Base-by-base conservation (phyloP, 2,329 filamentous ascomycete genomes). In the Ramichloridium luteum region DNA sequence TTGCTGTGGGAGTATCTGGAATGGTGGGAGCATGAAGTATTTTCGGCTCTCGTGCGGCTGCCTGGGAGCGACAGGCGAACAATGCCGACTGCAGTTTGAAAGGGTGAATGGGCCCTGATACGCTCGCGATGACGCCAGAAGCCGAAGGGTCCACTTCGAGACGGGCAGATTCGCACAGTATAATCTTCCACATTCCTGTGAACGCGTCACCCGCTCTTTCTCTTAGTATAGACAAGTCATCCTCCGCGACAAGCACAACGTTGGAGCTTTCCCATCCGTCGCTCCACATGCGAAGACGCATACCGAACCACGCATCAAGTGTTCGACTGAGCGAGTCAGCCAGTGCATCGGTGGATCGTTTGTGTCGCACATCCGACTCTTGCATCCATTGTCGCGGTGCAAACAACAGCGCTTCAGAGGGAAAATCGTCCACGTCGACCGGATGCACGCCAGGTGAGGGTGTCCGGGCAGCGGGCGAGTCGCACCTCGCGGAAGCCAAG, bases 341-440 rank as follows among this genome's bases (percentile, higher is more conserved):
- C 10, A 37, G 13, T 16, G 35, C 22, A 11, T 33, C 30, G 2
- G 30, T 25, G 16, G 25, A 37, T 6, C 35, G 35, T 15, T 33
- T 16, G 5, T 33, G 15, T 8, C 35, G 35, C 20, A 13, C 3
- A 22, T 30, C 22, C n/a, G 28, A 29, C 1, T 13, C 8, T 11
- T 28, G 6, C 11, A 15, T 5, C 35, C 35, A 37, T 30, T 22
- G 25, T 2, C 15, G 6, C 3, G 35, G 35, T 5, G 35, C 27
- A 11, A 37, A 20, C 3, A 37, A 30, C 3, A 20, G 30, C 10
- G 29, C 35, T 9, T 12, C 15, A 14, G 14, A 4, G 8, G 20
- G 50, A 42, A 11, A 50, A 46, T 2, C 44, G 32, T 4, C 48
- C 38, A 2, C 45, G 5, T 9, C 10, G 17, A n/a, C 18, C 25